Base-by-base conservation (phyloP, 108 stramenopile genomes). In the Pseudonitzschia delicatissima region DNA sequence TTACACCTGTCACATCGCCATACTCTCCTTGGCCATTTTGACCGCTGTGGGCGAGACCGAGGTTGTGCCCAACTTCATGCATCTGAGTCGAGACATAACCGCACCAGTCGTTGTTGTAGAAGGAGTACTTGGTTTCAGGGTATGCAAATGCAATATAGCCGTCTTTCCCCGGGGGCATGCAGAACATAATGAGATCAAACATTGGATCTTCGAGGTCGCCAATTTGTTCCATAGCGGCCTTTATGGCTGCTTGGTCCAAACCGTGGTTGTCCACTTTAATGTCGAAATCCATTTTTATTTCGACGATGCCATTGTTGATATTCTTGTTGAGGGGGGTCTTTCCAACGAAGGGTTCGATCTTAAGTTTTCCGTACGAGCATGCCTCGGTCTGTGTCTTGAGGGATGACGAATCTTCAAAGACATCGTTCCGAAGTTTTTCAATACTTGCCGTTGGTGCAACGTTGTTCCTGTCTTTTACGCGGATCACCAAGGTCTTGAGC, bases 41-140 rank as follows among this genome's bases (percentile, higher is more conserved):
- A n/a, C n/a, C n/a, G n/a, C n/a, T n/a, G 58, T 87, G 86, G 11
- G 37, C 71, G 47, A 79, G 59, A 53, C 68, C 74, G n/a, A 91
- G 40, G 47, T 83, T 91, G 77, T 87, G 86, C 12, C 83, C 87
- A 21, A 86, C 37, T 60, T 90, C 88, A 52, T 90, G 88, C 51
- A 82, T 59, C 37, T 71, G 67, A n/a, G 72, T 59, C 27, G 66
- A 67, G 25, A 73, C 32, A 40, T 68, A 66, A 36, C 62, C 53
- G 45, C 85, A 84, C 82, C 81, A 82, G 20, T 71, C 18, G 48
- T 86, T 69, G 64, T 81, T 83, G 72, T 76, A 88, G 0, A 79
- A 57, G 13, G 61, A 64, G 9, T 51, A 32, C 59, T 64, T 79
- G 0, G 33, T 21, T 50, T 76, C 72, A 36, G 81, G 33, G 49